Evolutionary conservation across 805 yeast genomes (phyloP).

Genomic region (Sungouiozyma intestinalis): DNA sequence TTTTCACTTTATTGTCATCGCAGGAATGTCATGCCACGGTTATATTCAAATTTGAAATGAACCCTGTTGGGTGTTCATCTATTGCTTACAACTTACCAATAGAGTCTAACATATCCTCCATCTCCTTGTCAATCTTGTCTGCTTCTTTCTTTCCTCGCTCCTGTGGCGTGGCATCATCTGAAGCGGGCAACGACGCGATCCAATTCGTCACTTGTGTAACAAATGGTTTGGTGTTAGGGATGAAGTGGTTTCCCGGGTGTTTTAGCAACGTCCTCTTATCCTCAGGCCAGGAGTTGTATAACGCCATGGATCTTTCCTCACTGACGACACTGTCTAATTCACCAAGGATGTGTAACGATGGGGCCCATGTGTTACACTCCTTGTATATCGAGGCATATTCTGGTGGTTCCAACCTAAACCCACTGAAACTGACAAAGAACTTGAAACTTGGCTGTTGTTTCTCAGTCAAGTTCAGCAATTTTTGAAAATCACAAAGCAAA

Average conservation of each 20-base stretch:
- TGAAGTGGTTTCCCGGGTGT: constrained; percentile 95
- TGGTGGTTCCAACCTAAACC: constrained; percentile 33
- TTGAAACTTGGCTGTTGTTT: constrained; percentile 40
- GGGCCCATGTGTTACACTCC: constrained; percentile 17
- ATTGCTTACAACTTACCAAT: constrained; percentile 28
- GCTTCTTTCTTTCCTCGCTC: constrained; percentile 3
- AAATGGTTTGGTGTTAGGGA: constrained; percentile 66
- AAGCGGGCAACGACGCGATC: constrained; percentile 14
- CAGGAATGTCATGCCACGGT: no score
- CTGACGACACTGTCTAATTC: constrained; percentile 82
- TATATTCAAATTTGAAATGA: no score
- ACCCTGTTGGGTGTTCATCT: no score
- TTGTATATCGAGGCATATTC: constrained; percentile 14
- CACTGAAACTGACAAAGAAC: constrained; percentile 69
- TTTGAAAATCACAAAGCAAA: constrained; percentile 44
- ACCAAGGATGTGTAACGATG: constrained; percentile 67
- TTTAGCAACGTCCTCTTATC: constrained; percentile 39
- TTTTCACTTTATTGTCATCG: no score
- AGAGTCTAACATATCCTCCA: constrained; percentile 32
- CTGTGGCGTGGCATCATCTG: neutral
- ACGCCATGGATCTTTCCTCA: constrained; percentile 49
- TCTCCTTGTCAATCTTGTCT: constrained; percentile 26
- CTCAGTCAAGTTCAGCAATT: constrained; percentile 28
- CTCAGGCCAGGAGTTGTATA: constrained; percentile 43
- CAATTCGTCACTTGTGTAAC: constrained; percentile 28